A percentile compares a stretch with the other conserved stretches of the same genome.
Conservation (phyloP, 805 yeast species). For the Lipomyces oligophaga region DNA sequence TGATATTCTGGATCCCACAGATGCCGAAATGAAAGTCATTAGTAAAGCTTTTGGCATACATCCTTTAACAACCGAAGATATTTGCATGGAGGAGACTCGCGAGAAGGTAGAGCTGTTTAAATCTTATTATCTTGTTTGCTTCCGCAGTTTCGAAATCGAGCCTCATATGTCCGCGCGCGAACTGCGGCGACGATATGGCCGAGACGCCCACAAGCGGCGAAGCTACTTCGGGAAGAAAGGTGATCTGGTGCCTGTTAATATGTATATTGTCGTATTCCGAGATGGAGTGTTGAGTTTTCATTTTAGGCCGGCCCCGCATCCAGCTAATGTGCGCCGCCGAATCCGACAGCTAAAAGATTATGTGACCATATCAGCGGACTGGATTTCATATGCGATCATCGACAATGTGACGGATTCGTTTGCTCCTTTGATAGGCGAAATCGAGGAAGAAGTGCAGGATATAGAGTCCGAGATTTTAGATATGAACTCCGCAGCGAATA, state of each 20-base stretch:
- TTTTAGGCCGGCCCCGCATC: constrained; percentile 92
- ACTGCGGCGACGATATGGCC: constrained; percentile 35
- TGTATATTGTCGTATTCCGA: constrained; percentile 86
- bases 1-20: constrained; percentile 88
- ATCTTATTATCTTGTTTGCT: constrained; percentile 87
- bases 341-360: constrained; percentile 85
- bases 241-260: constrained; percentile 72
- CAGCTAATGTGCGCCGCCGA: constrained; percentile 90
- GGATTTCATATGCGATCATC: constrained; percentile 94
- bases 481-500: constrained; percentile 56
- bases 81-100: constrained; percentile 85
- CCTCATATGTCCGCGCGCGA: constrained; percentile 39
- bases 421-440: constrained; percentile 92
- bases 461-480: constrained; percentile 87
- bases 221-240: constrained; percentile 20
- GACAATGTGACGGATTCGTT: constrained; percentile 97
- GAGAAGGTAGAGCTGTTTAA: constrained; percentile 92
- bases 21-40: constrained; percentile 90
- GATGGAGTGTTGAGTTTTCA: constrained; percentile 92
- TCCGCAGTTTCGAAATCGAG: constrained; percentile 72
- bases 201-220: constrained; percentile 10
- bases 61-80: constrained; percentile 94
- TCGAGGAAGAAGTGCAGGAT: constrained; percentile 90
- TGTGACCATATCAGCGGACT: constrained; percentile 84
- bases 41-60: constrained; percentile 91